Evolutionary conservation across 371 early-diverging fungal species (phyloP).

Genomic region (Chytridium lagenaria): DNA sequence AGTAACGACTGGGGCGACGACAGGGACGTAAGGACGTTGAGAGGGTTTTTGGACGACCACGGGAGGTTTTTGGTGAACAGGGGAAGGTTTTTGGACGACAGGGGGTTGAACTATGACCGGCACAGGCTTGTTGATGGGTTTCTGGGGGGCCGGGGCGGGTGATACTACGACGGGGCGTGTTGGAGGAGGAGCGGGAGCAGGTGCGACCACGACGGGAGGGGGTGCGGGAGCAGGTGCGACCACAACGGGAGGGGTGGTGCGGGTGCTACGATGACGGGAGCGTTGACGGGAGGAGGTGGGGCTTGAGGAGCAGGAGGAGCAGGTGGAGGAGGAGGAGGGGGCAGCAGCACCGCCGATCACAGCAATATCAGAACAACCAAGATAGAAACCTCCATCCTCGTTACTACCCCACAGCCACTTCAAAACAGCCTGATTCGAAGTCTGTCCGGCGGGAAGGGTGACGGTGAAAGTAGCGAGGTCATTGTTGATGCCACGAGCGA

Average conservation of each 20-base stretch:
- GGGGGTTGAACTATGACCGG: not conserved
- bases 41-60: not conserved
- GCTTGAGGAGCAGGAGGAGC: no score
- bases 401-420: constrained; percentile 45
- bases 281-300: no score
- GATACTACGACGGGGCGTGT: no score
- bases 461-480: not conserved
- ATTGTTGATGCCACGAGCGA: constrained; percentile 36
- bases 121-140: not conserved
- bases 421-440: constrained; percentile 29
- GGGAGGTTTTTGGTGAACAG: not conserved
- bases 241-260: no score
- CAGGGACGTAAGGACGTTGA: not conserved
- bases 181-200: not conserved
- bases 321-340: no score
- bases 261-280: no score
- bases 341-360: constrained; percentile 4
- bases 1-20: no score
- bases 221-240: no score
- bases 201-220: no score
- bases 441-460: not conserved
- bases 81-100: not conserved
- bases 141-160: not conserved
- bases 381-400: constrained; percentile 46
- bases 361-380: constrained; percentile 41